A percentile compares a stretch with the other conserved stretches of the same genome.
These are phyloP conservation scores for Chrysoporthe puriensis DNA, from an alignment of 2,329 filamentous ascomycete genomes.

Conservation along the genomic window DNA sequence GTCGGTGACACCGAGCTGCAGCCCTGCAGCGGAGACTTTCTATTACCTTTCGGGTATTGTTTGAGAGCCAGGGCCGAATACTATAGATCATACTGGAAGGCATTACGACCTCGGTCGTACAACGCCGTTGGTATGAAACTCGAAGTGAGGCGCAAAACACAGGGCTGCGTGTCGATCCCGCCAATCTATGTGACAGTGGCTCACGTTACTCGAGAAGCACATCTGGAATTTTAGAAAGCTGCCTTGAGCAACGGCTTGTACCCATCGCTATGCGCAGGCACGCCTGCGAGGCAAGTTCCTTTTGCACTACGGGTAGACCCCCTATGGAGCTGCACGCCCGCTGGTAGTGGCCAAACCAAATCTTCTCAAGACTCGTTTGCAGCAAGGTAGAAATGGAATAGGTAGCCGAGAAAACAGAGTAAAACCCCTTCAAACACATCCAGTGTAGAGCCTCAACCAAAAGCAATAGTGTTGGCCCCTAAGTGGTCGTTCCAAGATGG, in stretches of 20 bases:
- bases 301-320: neutral
- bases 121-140: conserved; percentile 3
- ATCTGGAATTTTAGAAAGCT: conserved; percentile 1
- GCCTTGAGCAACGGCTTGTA: conserved; percentile 9
- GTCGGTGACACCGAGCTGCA: conserved; percentile 14
- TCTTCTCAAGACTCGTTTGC: neutral
- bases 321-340: neutral
- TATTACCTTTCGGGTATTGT: neutral
- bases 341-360: neutral
- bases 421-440: neutral
- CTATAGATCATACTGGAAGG: neutral
- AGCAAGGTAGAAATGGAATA: neutral
- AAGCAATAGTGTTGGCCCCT: neutral
- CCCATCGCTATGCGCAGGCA: neutral
- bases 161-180: conserved; percentile 16
- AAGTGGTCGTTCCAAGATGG: neutral
- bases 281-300: neutral
- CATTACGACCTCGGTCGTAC: neutral
- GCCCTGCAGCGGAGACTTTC: neutral
- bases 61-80: neutral
- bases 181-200: conserved; percentile 21
- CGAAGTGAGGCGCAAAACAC: conserved; percentile 25
- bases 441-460: conserved; percentile 20
- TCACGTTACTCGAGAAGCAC: conserved; percentile 20
- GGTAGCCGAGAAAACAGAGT: conserved; percentile 12